A percentile compares a stretch with the other conserved stretches of the same genome.
These are phyloP conservation scores for Albifimbria verrucaria DNA, from an alignment of 2,329 filamentous ascomycete genomes.

Conservation along the genomic window DNA sequence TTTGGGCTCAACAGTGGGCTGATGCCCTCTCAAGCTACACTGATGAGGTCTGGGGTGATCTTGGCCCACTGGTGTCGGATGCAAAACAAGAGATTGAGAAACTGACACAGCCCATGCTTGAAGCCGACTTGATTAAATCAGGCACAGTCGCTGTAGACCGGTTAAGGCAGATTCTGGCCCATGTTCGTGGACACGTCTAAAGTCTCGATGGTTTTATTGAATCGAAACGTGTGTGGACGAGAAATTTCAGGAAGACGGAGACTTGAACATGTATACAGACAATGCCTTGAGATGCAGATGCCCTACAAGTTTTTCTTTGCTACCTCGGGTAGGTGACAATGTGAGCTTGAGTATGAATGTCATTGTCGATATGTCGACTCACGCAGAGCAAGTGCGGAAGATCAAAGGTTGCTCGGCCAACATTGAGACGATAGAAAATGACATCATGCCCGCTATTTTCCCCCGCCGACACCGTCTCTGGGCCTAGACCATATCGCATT, in stretches of 20 bases:
- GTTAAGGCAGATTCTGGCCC: slow-evolving; percentile 33
- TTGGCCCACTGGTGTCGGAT: slow-evolving; percentile 52
- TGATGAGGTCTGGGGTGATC: slow-evolving; percentile 67
- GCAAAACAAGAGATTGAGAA: slow-evolving; percentile 54
- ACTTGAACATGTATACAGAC: too few species aligned
- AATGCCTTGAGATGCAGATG: too few species aligned
- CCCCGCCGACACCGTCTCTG: slow-evolving; percentile 5
- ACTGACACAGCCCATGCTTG: slow-evolving; percentile 20
- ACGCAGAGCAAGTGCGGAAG: too few species aligned
- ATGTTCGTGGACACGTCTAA: slow-evolving; percentile 27
- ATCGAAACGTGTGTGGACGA: too few species aligned
- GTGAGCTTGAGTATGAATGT: too few species aligned
- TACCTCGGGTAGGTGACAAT: too few species aligned
- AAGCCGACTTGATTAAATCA: slow-evolving; percentile 7
- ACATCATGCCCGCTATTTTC: slow-evolving; percentile 19
- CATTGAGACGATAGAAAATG: slow-evolving; percentile 20
- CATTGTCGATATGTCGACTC: too few species aligned
- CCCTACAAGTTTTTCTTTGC: too few species aligned
- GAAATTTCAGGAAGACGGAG: too few species aligned
- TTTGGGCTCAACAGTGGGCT: slow-evolving; percentile 55
- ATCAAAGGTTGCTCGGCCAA: slow-evolving; percentile 24
- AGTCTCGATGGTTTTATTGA: not conserved
- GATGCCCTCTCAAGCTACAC: slow-evolving; percentile 54
- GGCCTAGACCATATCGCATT: too few species aligned
- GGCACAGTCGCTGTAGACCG: slow-evolving; percentile 29